Evolutionary conservation across 2,329 filamentous ascomycete species (phyloP), one percentile per base, ranked within the genome.

Genomic region (Penicillium palitans): DNA sequence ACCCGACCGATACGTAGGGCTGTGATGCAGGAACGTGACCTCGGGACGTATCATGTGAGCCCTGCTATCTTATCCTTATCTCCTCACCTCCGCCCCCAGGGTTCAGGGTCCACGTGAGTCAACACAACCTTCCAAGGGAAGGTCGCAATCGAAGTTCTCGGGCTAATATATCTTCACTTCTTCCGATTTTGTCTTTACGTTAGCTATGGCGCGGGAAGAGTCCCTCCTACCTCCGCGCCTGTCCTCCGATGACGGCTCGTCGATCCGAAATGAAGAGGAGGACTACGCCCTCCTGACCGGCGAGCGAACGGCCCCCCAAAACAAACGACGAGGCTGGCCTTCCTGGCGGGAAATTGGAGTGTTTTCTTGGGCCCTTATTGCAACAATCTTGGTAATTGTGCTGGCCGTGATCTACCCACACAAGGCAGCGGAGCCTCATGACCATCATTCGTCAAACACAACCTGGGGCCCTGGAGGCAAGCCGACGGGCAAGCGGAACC

Each of bases 401-500:
- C 82, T 96, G 21, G 90, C 90, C 4, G 89, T 95, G n/a, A 77
- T 90, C 17, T 90, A 91, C 70, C 91, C 96, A 74, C 83, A 86
- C 67, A 81, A 86, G 61, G 79, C 83, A 56, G 82, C 80, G 12
- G 66, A 73, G 41, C 68, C 42, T 35, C 55, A 63, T 57, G 71
- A 71, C 50, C 57, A 70, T 62, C 64, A 60, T 35, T 61, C 62
- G 12, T 68, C 64, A 58, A 58, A 62, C 4, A 66, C 55, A 59
- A 65, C 68, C 46, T 78, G 75, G 75, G 73, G 73, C 12, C 71
- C 73, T 31, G 70, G 68, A 57, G 73, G 73, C 21, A 79, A 78
- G 61, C 79, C 81, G 56, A 76, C 69, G 29, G 85, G 87, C 52
- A 99, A 98, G 81, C 85, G 91, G 55, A 99, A 98, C 76, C 82